Evolutionary conservation across 768 basidiomycete species (phyloP), one percentile per base, ranked within the genome.

Genomic region (Kwoniella bestiolae): DNA sequence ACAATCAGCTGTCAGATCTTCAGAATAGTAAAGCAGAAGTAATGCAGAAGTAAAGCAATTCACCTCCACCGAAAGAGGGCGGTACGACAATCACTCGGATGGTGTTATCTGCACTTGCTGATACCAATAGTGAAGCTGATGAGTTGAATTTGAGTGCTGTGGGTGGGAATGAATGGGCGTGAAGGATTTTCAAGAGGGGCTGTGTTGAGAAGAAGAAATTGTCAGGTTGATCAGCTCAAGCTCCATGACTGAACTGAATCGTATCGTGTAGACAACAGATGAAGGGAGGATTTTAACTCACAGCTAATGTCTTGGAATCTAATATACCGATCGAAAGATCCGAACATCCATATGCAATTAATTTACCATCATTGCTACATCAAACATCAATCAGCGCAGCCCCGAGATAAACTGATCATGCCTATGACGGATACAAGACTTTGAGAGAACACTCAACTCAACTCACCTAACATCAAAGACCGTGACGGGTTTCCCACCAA

Each of bases 91-190:
- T 86, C 46, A 93, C 83, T 29, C 94, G 87, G 21, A 97, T 83
- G 2, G 90, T 87, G 79, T 91, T 93, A 82, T 98, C 95, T 7
- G 91, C 90, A 71, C 93, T 93, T 18, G 91, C 94, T 5, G 92
- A 92, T 21, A 94, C 86, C 3, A 99, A 85, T 12, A 94, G 70
- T n/a, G 84, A 87, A 12, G 89, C 88, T 5, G 87, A 84, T 1
- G 93, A 89, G 77, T 90, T 95, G 84, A 99, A 99, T 64, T 86
- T 86, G 60, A 99, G 82, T 3, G 90, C 88, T 1, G 96, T 98
- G 5, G 91, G 87, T 3, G 96, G 91, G 80, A 98, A 93, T 65
- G 94, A 93, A 80, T 98, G 95, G 0, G 96, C 91, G 81, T 91
- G 91, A 63, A 97, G 83, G 67, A 99, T 96, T 21, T 88, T 88